Base-by-base conservation (phyloP, 768 basidiomycete species). In the Rhodosporidiobolus sp. region DNA sequence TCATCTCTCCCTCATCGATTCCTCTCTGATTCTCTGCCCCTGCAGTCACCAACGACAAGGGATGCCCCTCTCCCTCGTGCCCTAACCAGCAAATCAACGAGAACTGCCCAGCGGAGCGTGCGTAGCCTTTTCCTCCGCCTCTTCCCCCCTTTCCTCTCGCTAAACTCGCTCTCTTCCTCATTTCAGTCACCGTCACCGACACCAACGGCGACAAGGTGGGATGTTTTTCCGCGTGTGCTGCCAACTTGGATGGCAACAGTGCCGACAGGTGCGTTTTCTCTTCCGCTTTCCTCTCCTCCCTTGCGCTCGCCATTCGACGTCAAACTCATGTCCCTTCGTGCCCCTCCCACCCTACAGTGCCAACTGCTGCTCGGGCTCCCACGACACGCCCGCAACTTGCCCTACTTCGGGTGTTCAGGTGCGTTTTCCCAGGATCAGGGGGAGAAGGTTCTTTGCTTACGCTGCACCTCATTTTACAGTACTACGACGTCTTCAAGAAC, bases 351-450 rank as follows among this genome's bases (percentile, higher is more conserved):
- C 38, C 38, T 43, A 43, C 7, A 7, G 8, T 22, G 61, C 64
- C 16, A 69, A 71, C 52, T 77, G 77, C 70, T 77, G 77, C 75
- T 58, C 60, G n/a, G 78, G 78, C 0, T 22, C 8, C 16, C 66
- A 73, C 72, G 67, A 70, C 60, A 76, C 72, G 4, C 69, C 78
- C 30, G 61, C 35, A 34, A 79, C 77, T 11, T 78, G 77, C 62
- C 77, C 77, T n/a, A 45, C 35, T 11, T 58, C 59, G 10, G 69
- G 72, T 43, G 38, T 43, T 14, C 38, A 43, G 38, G 38, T 43
- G 7, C 38, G 38, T 43, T 14, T 14, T 43, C 14, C 38, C 38
- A 43, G 38, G 7, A 7, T 7, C 8, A 43, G 38, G 14, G 38
- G 38, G 14, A 43, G 38, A 43, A 43, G 14, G 14, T 14, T 14